Base-by-base conservation (phyloP, 208 protist genomes). In the Leishmania martiniquensis region DNA sequence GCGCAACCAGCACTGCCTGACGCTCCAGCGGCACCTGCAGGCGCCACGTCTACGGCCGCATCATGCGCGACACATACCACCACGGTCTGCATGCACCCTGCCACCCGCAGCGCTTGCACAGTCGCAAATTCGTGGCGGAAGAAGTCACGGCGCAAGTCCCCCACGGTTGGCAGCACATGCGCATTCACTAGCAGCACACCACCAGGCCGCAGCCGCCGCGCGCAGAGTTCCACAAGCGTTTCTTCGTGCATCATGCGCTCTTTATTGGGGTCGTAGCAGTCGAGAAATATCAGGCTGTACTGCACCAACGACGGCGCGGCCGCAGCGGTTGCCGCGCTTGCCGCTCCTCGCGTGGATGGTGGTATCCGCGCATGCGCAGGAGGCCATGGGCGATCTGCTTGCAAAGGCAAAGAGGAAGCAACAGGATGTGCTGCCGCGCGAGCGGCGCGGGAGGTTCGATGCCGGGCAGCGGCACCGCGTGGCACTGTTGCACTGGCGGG, bases 221-320 rank as follows among this genome's bases (percentile, higher is more conserved):
- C 78, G 66, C 92, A 96, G 17, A 87, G 60, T 52, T 90, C 81
- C 25, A 96, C 68, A 20, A 96, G 85, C 13, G 76, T 70, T 17
- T 62, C 83, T 37, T 89, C 89, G 72, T 92, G 86, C 87, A 96
- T 87, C 93, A 96, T 96, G 42, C 55, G 74, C 62, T 94, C 93
- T 4, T 80, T 78, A 55, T 86, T 66, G 1, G 93, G 90, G 78
- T 96, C 93, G 75, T 95, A 96, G 83, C 93, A 96, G 76, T 96
- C 93, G 0, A 96, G 81, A 75, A 95, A 94, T 32, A 96, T 89
- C 55, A 96, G 78, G 39, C 81, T 84, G 78, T 96, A 96, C 71
- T 76, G 63, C 45, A 55, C 32, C n/a, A 37, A 37, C 51, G 42
- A 5, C 54, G 32, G 17, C n/a, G 49, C 60, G 32, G 17, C 75